Evolutionary conservation across 768 basidiomycete genomes (phyloP), one percentile per base, ranked within the genome.

Genomic region (Russula earlei): DNA sequence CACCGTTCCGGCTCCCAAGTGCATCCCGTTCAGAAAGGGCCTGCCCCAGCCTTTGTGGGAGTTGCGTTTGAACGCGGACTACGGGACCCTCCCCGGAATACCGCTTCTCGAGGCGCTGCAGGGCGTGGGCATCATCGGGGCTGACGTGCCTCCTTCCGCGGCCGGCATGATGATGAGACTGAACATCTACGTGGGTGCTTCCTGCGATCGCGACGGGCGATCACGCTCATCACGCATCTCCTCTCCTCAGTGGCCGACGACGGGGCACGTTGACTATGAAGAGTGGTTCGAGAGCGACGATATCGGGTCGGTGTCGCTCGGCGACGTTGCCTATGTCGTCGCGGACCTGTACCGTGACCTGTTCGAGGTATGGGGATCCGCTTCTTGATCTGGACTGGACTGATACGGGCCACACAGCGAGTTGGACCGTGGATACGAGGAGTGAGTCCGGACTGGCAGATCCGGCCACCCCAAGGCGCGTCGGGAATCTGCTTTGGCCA

Each of bases 81-180:
- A 57, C 8, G 56, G 56, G 9, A 57, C 45, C 45, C 31, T 57
- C 11, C 56, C 56, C 2, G 56, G 56, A 2, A 19, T 52, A 24
- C 56, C 56, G 24, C 43, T 57, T 15, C 56, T 57, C n/a, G 56
- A 57, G 33, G 56, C 51, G 12, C 56, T 57, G 11, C 56, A 57
- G 5, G 44, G 56, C 15, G 25, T 48, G 0, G 56, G 56, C n/a
- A 27, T 29, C 7, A 22, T 57, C 14, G 51, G 51, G 3, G 51
- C 38, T 4, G 14, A 22, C 29, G 6, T 57, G 29, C 51, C 56
- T 14, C 29, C 41, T 14, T 57, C 27, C 40, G 19, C 56, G 7
- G 31, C 42, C 10, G 38, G 56, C 19, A 2, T 9, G 15, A 33
- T 48, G 29, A 48, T 14, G 15, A n/a, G n/a, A n/a, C 4, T 57